These are phyloP conservation scores for Amylostereum chailletii DNA, from an alignment of 1,284 basidiomycete genomes.

Conservation along the genomic window DNA sequence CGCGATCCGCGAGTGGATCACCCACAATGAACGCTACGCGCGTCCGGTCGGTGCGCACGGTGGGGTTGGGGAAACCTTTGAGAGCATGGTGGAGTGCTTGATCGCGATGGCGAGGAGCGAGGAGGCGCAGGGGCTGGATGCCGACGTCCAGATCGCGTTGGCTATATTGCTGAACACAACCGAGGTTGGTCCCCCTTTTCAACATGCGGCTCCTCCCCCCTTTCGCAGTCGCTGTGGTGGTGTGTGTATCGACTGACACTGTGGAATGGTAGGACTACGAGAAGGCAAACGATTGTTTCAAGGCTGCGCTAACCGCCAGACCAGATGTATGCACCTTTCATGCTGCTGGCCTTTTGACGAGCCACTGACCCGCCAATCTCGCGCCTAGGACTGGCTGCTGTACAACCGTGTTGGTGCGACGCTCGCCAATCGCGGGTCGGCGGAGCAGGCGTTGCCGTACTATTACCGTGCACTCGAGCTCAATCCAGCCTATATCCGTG, in stretches of 20 bases:
- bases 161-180: constrained; percentile 90
- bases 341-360: not conserved
- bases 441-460: constrained; percentile 80
- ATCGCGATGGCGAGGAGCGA: constrained; percentile 59
- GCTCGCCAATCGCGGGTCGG: constrained; percentile 84
- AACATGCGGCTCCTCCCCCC: no score
- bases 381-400: constrained; percentile 79
- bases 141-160: constrained; percentile 93
- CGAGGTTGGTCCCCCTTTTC: constrained; percentile 45
- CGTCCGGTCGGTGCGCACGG: constrained; percentile 36
- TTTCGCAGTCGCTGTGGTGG: constrained; percentile 1
- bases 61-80: constrained; percentile 34
- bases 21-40: constrained; percentile 47
- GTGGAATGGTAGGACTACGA: constrained; percentile 60
- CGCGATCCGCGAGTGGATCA: constrained; percentile 81
- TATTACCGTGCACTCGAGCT: constrained; percentile 87
- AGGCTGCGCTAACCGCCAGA: constrained; percentile 77
- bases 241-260: not conserved
- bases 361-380: not conserved
- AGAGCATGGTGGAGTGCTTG: constrained; percentile 47
- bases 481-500: constrained; percentile 91
- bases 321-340: constrained; percentile 57
- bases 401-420: constrained; percentile 97
- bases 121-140: constrained; percentile 61
- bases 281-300: constrained; percentile 93